Evolutionary conservation across 139 green algal species (phyloP), one percentile per base, ranked within the genome.

Genomic region (Zygnema circumcarinatum): DNA sequence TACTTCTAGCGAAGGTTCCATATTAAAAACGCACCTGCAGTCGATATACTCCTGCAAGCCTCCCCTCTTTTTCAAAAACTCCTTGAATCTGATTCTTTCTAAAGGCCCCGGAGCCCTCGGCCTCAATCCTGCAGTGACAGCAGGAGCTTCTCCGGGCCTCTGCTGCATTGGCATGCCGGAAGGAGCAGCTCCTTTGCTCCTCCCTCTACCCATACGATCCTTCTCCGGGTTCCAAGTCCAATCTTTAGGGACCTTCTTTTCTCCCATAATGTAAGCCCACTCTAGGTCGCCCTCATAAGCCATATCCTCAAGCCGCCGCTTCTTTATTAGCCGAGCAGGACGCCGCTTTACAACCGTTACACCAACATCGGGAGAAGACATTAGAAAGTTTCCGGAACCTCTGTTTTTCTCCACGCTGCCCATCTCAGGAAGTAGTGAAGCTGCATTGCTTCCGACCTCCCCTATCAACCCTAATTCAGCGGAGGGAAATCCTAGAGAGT

Each of bases 81-180:
- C 82, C n/a, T 52, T 85, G 67, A 88, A 88, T 52, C 74, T 32
- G 1, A 88, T 72, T 41, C 29, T 38, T 74, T 88, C 82, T 1
- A 79, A 7, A 1, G 80, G 2, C 31, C 33, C 22, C 40, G 47
- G 31, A 33, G n/a, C 35, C 53, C 54, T 41, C 40, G 80, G 80
- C 53, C 54, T 33, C 25, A 86, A 69, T 40, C 80, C 80, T 32
- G 47, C 80, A n/a, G 80, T 69, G 29, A 86, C 52, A 25, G 80
- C 80, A 67, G 80, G 35, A n/a, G 35, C 36, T 69, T 86, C 80
- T 25, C 80, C 80, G 42, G 54, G 80, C 80, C 69, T 41, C 16
- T 78, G 35, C 11, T 53, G 69, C 7, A 42, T 11, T 36, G 69
- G 35, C 35, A 42, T 41, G 11, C 11, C 16, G 69, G 69, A 3